These are phyloP conservation scores for Liquidambar formosana DNA, from an alignment of 164 flowering plant species.

Conservation along the genomic window DNA sequence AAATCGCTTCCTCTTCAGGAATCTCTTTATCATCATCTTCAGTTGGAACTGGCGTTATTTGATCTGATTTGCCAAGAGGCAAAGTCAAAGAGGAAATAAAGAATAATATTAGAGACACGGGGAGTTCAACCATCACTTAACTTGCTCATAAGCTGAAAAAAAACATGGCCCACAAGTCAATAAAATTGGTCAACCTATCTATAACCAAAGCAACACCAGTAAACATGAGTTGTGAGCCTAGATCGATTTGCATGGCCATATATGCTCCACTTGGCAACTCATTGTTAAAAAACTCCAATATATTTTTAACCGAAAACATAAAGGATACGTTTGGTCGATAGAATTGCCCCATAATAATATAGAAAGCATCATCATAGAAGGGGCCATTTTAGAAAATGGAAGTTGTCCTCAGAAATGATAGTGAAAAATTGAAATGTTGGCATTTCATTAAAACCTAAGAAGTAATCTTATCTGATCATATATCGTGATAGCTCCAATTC, in stretches of 20 bases:
- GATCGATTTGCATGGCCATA: neutral
- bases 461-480: too few species aligned
- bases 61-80: constrained; percentile 40
- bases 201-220: neutral
- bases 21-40: constrained; percentile 76
- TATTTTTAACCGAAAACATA: too few species aligned
- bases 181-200: too few species aligned
- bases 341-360: too few species aligned
- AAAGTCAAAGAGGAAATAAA: constrained; percentile 6
- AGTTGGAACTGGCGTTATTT: constrained; percentile 37
- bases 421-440: too few species aligned
- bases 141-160: neutral
- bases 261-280: neutral
- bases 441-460: too few species aligned
- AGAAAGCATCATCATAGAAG: too few species aligned
- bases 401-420: too few species aligned
- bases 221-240: neutral
- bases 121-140: neutral
- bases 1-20: constrained; percentile 90
- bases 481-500: too few species aligned
- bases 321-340: too few species aligned
- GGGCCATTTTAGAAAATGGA: too few species aligned
- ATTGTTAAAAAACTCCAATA: neutral
- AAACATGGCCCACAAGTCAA: neutral
- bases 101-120: neutral